Evolutionary conservation across 2,329 filamentous ascomycete genomes (phyloP).

Genomic region (Microdochium paspali): DNA sequence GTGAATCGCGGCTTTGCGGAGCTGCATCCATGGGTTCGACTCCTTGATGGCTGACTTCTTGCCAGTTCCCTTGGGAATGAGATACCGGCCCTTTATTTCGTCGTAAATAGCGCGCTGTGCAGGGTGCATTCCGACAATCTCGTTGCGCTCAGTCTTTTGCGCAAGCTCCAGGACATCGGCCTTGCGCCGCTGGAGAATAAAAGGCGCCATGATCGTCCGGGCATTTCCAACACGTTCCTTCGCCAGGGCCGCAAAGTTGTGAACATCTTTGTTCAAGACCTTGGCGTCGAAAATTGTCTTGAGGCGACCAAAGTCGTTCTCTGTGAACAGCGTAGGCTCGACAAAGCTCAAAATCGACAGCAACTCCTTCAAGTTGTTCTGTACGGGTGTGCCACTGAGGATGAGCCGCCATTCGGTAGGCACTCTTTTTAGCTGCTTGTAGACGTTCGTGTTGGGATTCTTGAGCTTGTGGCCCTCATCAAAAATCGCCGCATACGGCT

Average conservation of each 20-base stretch:
- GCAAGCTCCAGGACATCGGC: constrained; percentile 85
- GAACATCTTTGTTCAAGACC: constrained; percentile 69
- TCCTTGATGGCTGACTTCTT: constrained; percentile 47
- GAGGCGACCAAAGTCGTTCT: constrained; percentile 64
- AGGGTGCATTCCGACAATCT: constrained; percentile 70
- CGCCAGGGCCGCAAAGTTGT: constrained; percentile 76
- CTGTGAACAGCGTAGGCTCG: constrained; percentile 73
- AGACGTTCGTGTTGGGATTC: constrained; percentile 75
- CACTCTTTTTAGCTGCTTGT: constrained; percentile 70
- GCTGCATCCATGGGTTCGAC: constrained; percentile 74
- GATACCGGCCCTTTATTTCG: constrained; percentile 52
- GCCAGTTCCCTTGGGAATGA: constrained; percentile 49
- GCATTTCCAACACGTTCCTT: constrained; percentile 79
- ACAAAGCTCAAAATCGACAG: constrained; percentile 90
- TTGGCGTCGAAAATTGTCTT: constrained; percentile 86
- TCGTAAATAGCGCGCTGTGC: constrained; percentile 68
- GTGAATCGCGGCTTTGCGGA: constrained; percentile 88
- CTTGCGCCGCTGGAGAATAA: constrained; percentile 90
- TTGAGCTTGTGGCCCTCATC: constrained; percentile 94
- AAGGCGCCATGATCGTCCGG: constrained; percentile 86
- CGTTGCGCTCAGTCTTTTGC: constrained; percentile 65
- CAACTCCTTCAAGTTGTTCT: constrained; percentile 91
- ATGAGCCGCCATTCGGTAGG: constrained; percentile 76
- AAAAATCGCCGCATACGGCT: constrained; percentile 57
- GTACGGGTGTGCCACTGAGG: constrained; percentile 81